Evolutionary conservation across 2,329 filamentous ascomycete species (phyloP), one percentile per base, ranked within the genome.

Genomic region (Colletotrichum sp.): DNA sequence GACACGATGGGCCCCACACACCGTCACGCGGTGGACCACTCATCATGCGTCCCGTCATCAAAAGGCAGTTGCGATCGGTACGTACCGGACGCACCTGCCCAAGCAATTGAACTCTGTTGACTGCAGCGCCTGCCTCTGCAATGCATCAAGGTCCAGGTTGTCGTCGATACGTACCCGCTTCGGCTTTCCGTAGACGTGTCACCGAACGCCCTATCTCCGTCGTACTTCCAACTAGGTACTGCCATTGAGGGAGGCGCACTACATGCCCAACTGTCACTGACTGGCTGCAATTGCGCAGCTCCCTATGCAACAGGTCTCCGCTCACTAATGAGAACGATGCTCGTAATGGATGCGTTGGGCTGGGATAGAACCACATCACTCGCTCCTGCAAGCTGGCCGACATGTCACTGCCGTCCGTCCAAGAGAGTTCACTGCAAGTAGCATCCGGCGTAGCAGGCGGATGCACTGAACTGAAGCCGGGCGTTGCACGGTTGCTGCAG

Each of bases 41-140:
- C 73, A 73, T 76, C 64, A 73, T 73, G 73, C 73, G 59, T 76
- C 71, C 71, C 71, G 71, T 73, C 71, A 73, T 73, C 69, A 39
- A 75, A 22, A 65, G n/a, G 62, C 72, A 72, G 62, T 62, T 32
- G 52, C 22, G 30, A 27, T 62, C 52, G 34, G 32, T 62, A 69
- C 67, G 67, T 69, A 69, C 67, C 39, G 34, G 3, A 30, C 34
- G 22, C 62, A 44, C 15, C 30, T 63, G 52, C 57, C 32, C 61
- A 34, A 52, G 27, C 63, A 66, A 30, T 29, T 66, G 63, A 66
- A 66, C 36, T 66, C 36, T 49, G 25, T 39, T 34, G 62, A 52
- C 44, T 52, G 44, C 36, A 34, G 62, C 39, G 34, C n/a, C 36
- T 66, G 63, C 36, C 27, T 49, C 44, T 52, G 44, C 44, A 22